Percentiles rank a stretch among this genome's conserved stretches.
These are phyloP conservation scores for Colletotrichum filicis DNA, from an alignment of 2,329 filamentous ascomycete genomes.

Conservation along the genomic window DNA sequence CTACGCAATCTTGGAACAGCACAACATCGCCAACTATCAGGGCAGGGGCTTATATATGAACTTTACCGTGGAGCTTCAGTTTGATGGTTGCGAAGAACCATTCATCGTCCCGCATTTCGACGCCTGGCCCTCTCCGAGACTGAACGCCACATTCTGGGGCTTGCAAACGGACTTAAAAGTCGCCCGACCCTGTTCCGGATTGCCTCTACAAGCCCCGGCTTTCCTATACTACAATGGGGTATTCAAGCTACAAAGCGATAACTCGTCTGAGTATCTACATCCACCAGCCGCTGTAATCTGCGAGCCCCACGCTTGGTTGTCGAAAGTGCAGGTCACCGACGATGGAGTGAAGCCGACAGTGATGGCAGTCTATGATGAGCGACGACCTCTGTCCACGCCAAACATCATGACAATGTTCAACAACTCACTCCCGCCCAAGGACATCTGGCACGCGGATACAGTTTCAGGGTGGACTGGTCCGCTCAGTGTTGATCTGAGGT, in stretches of 20 bases:
- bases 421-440: neutral
- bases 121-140: no score
- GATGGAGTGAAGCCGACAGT: slow-evolving; percentile 8
- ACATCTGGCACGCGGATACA: neutral
- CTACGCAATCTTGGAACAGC: neutral
- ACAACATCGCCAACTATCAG: neutral
- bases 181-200: neutral
- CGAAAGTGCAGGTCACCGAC: slow-evolving; percentile 13
- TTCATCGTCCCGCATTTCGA: neutral
- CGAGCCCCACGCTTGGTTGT: slow-evolving; percentile 8
- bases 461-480: neutral
- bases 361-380: neutral
- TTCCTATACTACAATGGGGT: slow-evolving; percentile 3
- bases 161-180: neutral
- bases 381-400: neutral
- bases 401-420: slow-evolving; percentile 8
- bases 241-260: neutral
- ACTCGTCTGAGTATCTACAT: neutral
- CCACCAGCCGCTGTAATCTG: slow-evolving; percentile 12
- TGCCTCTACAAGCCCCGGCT: neutral
- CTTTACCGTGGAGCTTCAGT: slow-evolving; percentile 1
- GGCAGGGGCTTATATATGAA: neutral
- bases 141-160: neutral
- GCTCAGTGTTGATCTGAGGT: neutral
- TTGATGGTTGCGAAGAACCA: slow-evolving; percentile 7